A percentile compares a stretch with the other conserved stretches of the same genome.
Evolutionary conservation across 2,329 filamentous ascomycete genomes (phyloP).

Genomic region (Hypoxylon sp.): DNA sequence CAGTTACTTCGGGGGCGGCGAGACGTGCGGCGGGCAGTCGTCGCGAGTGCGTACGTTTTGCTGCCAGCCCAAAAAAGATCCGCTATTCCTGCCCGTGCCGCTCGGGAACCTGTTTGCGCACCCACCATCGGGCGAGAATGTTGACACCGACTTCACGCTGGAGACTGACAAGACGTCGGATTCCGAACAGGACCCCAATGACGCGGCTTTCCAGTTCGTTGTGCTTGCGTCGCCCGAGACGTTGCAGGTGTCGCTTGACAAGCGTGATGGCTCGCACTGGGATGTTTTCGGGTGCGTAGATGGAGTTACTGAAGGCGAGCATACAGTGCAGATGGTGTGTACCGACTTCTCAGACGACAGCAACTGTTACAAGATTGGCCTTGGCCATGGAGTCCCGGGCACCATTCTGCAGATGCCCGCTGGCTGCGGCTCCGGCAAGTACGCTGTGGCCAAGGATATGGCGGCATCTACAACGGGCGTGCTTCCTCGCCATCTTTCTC

Average conservation of each 20-base stretch:
- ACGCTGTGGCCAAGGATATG: constrained; percentile 50
- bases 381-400: constrained; percentile 48
- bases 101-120: constrained; percentile 49
- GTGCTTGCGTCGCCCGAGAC: constrained; percentile 47
- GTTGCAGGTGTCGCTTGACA: constrained; percentile 48
- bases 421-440: constrained; percentile 51
- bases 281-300: constrained; percentile 52
- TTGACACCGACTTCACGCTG: constrained; percentile 45
- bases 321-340: constrained; percentile 51
- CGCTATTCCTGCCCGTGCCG: constrained; percentile 49
- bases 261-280: constrained; percentile 56
- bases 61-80: constrained; percentile 43
- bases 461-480: constrained; percentile 40
- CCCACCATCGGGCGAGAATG: constrained; percentile 44
- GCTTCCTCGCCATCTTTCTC: constrained; percentile 29
- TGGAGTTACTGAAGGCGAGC: constrained; percentile 39
- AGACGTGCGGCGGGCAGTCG: constrained; percentile 37
- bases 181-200: constrained; percentile 39
- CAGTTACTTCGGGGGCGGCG: constrained; percentile 39
- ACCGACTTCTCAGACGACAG: constrained; percentile 45
- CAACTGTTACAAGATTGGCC: constrained; percentile 51
- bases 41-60: too few species aligned
- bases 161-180: constrained; percentile 44
- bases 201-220: constrained; percentile 47
- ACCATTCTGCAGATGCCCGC: constrained; percentile 54